Percentiles rank a stretch among this genome's conserved stretches.
phyloP scores from a whole-genome alignment of 352 stramenopile species.

The Paralagenidium karlingii region DNA sequence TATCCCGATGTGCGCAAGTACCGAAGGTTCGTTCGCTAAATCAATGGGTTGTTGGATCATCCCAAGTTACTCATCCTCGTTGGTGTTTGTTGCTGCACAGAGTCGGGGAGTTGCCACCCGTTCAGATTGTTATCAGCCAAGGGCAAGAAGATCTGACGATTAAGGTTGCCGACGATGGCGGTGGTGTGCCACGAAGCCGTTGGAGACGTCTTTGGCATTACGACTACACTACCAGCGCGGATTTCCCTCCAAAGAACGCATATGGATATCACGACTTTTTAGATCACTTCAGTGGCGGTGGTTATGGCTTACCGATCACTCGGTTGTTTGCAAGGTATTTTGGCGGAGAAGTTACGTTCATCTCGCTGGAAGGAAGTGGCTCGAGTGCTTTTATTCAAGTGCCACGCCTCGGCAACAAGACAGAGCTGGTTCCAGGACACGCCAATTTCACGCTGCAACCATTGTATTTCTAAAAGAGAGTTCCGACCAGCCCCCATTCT shows the following conservation, averaged over 20 bases:
- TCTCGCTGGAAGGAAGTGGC: conserved; percentile 97
- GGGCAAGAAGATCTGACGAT: conserved; percentile 93
- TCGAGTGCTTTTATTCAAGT: conserved; percentile 88
- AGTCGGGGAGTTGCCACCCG: conserved; percentile 67
- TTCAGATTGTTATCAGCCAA: conserved; percentile 97
- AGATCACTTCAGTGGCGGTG: conserved; percentile 87
- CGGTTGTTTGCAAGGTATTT: conserved; percentile 97
- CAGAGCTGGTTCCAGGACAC: conserved; percentile 61
- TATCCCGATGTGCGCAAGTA: conserved; percentile 72
- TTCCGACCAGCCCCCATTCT: background rate
- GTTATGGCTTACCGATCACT: conserved; percentile 90
- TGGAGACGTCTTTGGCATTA: conserved; percentile 98
- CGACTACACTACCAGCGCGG: conserved; percentile 95
- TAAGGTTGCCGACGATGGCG: conserved; percentile 97
- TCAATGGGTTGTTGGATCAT: no score
- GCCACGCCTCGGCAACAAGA: conserved; percentile 57
- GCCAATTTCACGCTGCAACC: conserved; percentile 10
- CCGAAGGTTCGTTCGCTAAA: no score
- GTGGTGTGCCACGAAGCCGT: conserved; percentile 93
- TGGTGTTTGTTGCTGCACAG: no score
- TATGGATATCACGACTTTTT: conserved; percentile 68
- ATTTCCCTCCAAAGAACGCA: conserved; percentile 34
- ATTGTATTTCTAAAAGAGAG: background rate
- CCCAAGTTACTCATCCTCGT: no score
- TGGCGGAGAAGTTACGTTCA: conserved; percentile 96